Base-by-base conservation (phyloP, 192 early-diverging fungal genomes). In the Obelidium mucronatum region DNA sequence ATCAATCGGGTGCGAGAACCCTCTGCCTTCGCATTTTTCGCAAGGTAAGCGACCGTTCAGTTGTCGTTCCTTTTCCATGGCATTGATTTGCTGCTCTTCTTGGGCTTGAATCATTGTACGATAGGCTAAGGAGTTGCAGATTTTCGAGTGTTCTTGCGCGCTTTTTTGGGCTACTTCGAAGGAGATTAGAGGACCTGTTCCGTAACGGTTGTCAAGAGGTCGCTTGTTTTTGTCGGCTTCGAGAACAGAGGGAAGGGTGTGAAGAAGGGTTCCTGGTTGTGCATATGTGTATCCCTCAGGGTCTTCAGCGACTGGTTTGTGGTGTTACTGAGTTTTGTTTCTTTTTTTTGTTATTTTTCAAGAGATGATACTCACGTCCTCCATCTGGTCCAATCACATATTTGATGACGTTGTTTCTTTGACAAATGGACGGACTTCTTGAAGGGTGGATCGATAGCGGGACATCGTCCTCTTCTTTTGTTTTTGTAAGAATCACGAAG, bases 1-100 rank as follows among this genome's bases (percentile, higher is more conserved):
- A 40, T 59, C 40, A 6, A 39, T 72, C n/a, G 72, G 72, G 40
- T 74, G 72, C 24, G 55, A 58, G 30, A 48, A 62, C 31, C 72
- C 72, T n/a, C 31, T n/a, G 1, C 59, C 59, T 74, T 62, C 59
- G 42, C 72, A 74, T 63, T 74, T 74, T 8, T 54, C 15, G n/a
- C 72, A 74, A 62, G 52, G 31, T 1, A 37, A 13, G 0, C 59
- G 39, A 28, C 28, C 62, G 1, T 34, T 28, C 26, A n/a, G 40
- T 8, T 60, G 4, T 33, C 59, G 35, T 62, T 63, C n/a, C 40
- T 63, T 33, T 31, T 62, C 5, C 33, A 40, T 26, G 1, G 6
- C 30, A 1, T 22, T 6, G 15, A 30, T 33, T 26, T 56, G 35
- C 40, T 54, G 34, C 48, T 74, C 58, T 34, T 74, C 52, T n/a